These are phyloP conservation scores for Peronospora farinosa DNA, from an alignment of 352 stramenopile genomes.

Conservation along the genomic window DNA sequence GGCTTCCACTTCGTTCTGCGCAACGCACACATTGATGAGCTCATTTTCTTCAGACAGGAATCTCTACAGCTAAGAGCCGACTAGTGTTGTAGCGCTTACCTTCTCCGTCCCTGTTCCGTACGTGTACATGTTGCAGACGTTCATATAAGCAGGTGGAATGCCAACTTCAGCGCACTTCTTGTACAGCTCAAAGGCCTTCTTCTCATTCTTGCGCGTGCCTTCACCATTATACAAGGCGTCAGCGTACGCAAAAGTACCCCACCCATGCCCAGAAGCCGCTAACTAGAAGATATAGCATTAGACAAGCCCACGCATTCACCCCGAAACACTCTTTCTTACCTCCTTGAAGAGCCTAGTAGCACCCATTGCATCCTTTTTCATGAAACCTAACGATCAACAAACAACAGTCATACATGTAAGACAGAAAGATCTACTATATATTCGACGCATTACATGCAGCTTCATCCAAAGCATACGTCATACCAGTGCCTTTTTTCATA, in stretches of 20 bases:
- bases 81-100: slow-evolving; percentile 19
- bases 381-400: slow-evolving; percentile 36
- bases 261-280: slow-evolving; percentile 49
- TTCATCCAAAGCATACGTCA: not conserved
- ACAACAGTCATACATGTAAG: not conserved
- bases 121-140: slow-evolving; percentile 81
- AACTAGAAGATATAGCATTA: slow-evolving; percentile 31
- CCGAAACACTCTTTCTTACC: slow-evolving; percentile 21
- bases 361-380: slow-evolving; percentile 42
- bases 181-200: slow-evolving; percentile 78
- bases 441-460: not conserved
- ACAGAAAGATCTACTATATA: not conserved
- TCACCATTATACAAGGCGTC: slow-evolving; percentile 71
- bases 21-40: not conserved
- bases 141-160: slow-evolving; percentile 71
- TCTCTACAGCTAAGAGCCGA: not conserved
- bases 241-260: slow-evolving; percentile 77
- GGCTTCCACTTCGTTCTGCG: slow-evolving; percentile 59
- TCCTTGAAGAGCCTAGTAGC: slow-evolving; percentile 71
- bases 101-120: slow-evolving; percentile 63
- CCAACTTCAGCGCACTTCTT: slow-evolving; percentile 52
- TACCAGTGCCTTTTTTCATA: slow-evolving; percentile 73
- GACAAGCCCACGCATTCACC: not conserved
- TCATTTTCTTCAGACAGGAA: not conserved
- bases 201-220: slow-evolving; percentile 61